Evolutionary conservation across 768 basidiomycete species (phyloP).

Genomic region (Amanita subjunquillea): DNA sequence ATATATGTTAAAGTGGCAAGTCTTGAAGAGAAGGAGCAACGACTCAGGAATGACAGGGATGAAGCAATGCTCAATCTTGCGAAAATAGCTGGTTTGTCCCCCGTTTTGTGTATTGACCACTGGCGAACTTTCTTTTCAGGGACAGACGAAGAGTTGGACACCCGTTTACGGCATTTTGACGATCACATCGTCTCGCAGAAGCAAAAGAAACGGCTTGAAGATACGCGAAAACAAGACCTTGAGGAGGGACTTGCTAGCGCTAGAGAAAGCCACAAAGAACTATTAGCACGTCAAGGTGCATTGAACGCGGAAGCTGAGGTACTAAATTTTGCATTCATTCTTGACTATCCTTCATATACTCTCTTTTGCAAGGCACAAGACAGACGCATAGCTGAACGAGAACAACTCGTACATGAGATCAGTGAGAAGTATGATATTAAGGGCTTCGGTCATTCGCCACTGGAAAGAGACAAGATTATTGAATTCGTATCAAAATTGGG

Average conservation of each 20-base stretch:
- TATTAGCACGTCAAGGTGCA: constrained; percentile 54
- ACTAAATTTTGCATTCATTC: neutral
- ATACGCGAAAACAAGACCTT: constrained; percentile 45
- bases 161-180: constrained; percentile 48
- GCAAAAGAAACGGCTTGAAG: constrained; percentile 34
- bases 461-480: constrained; percentile 60
- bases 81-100: constrained; percentile 51
- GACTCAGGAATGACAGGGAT: constrained; percentile 49
- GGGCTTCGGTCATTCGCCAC: constrained; percentile 60
- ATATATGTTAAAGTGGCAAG: constrained; percentile 63
- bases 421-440: constrained; percentile 59
- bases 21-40: constrained; percentile 50
- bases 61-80: constrained; percentile 55
- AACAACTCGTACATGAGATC: constrained; percentile 62
- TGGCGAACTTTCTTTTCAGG: constrained; percentile 28
- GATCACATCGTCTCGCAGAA: constrained; percentile 42
- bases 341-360: neutral
- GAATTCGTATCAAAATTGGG: constrained; percentile 63
- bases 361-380: constrained; percentile 51
- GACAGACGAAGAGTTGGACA: constrained; percentile 60
- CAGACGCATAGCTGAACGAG: constrained; percentile 57
- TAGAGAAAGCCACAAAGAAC: constrained; percentile 42
- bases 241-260: constrained; percentile 47
- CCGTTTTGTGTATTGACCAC: neutral
- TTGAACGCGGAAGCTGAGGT: constrained; percentile 71